Base-by-base conservation (phyloP, 805 yeast species). In the Candida vaughaniae region DNA sequence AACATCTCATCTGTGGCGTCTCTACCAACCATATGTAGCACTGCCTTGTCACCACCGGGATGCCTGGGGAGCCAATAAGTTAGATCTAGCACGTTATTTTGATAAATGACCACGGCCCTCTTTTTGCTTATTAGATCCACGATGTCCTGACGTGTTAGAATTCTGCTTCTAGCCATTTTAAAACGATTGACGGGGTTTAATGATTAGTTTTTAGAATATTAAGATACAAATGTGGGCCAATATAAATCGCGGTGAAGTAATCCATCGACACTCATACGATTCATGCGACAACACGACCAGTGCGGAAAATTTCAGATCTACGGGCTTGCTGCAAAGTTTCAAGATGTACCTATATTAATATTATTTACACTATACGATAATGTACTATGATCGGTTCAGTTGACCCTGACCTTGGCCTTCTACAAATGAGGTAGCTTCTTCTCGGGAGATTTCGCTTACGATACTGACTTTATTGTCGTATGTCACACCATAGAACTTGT, bases 1-100 rank as follows among this genome's bases (percentile, higher is more conserved):
- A 80, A 75, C 85, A 88, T 87, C 56, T 89, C 96, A 55, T 87
- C 95, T 0, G 93, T 82, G 15, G 95, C 95, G 60, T 88, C 95
- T 39, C 91, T 64, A 2, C 96, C 96, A 3, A 88, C 76, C 82
- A 88, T 71, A 59, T 89, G 96, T 49, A 68, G 69, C 5, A 89
- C 80, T 2, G 95, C 90, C 52, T 78, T 84, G 41, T 82, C 90
- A 4, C 96, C 96, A 11, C 96, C 96, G 0, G 96, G 96, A 58
- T 88, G 96, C 34, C 50, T 67, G 17, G 66, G 67, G 23, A 88
- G 58, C 96, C 95, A 88, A 6, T 60, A 45, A 37, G 87, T 80
- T 40, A 89, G 64, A 46, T 78, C 75, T 28, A 88, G 64, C 4
- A 84, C 95, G 15, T 61, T 42, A 31, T 71, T 62, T 25, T 80